These are phyloP conservation scores for Skeletonema tropicum DNA, from an alignment of 108 stramenopile genomes.

Conservation along the genomic window DNA sequence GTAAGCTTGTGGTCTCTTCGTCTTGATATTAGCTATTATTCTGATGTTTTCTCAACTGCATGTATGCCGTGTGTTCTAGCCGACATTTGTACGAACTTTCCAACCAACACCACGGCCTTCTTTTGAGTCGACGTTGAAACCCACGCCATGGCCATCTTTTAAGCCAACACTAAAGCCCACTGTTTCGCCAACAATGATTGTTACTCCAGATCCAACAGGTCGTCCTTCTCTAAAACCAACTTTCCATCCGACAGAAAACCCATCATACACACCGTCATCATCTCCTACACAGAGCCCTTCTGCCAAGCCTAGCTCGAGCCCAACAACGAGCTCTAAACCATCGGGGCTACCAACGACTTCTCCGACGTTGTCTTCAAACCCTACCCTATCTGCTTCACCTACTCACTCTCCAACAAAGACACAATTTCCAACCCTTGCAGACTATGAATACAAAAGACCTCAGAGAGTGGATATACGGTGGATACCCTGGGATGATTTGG, in stretches of 20 bases:
- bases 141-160: neutral
- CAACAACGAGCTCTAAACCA: constrained; percentile 3
- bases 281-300: neutral
- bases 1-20: neutral
- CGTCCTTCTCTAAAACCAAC: neutral
- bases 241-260: neutral
- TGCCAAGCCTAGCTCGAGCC: neutral
- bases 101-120: neutral
- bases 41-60: too few relatives aligned
- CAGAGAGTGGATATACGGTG: constrained; percentile 9
- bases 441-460: constrained; percentile 12
- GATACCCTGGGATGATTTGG: constrained; percentile 16
- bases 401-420: constrained; percentile 9
- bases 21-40: too few relatives aligned
- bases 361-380: constrained; percentile 2
- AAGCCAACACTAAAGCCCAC: neutral
- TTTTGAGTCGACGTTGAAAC: neutral
- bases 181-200: neutral
- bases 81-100: constrained; percentile 10
- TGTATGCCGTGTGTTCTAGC: neutral
- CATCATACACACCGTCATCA: neutral
- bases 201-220: neutral
- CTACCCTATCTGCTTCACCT: neutral
- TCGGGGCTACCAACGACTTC: neutral
- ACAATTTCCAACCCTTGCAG: neutral